A percentile compares a stretch with the other conserved stretches of the same genome.
phyloP scores from a whole-genome alignment of 2,329 filamentous ascomycete species.

The Dothideomycetes sp. region DNA sequence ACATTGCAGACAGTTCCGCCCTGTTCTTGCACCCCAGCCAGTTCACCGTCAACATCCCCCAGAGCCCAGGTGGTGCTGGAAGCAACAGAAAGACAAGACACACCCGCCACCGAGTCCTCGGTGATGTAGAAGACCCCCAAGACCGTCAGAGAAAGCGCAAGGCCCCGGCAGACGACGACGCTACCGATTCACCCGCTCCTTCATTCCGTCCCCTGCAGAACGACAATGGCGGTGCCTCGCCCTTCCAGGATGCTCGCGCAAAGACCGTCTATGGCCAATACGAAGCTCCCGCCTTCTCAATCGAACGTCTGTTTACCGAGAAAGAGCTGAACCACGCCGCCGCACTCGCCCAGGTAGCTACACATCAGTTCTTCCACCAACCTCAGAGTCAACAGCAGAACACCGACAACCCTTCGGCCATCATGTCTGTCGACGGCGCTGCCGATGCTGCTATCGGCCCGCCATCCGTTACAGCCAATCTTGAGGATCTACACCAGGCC shows the following conservation, averaged over 20 bases:
- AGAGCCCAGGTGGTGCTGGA: slow-evolving; percentile 51
- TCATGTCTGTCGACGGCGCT: slow-evolving; percentile 24
- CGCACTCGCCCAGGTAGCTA: slow-evolving; percentile 51
- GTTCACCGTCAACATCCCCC: slow-evolving; percentile 56
- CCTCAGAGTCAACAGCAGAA: slow-evolving; percentile 21
- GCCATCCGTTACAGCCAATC: slow-evolving; percentile 17
- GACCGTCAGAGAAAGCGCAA: slow-evolving; percentile 50
- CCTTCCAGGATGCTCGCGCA: slow-evolving; percentile 45
- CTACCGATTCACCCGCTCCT: slow-evolving; percentile 49
- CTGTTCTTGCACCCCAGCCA: slow-evolving; percentile 57
- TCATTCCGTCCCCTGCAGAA: slow-evolving; percentile 33
- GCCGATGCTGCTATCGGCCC: slow-evolving; percentile 18
- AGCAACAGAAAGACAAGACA: slow-evolving; percentile 55
- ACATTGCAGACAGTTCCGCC: slow-evolving; percentile 57
- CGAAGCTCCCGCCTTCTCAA: slow-evolving; percentile 49
- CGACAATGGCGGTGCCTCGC: slow-evolving; percentile 40
- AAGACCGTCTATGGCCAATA: slow-evolving; percentile 46
- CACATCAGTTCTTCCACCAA: slow-evolving; percentile 49
- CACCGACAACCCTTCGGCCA: slow-evolving; percentile 20
- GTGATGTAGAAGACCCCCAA: slow-evolving; percentile 31
- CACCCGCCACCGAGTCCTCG: slow-evolving; percentile 43
- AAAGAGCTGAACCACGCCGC: slow-evolving; percentile 56
- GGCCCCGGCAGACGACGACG: slow-evolving; percentile 44
- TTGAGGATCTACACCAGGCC: slow-evolving; percentile 18
- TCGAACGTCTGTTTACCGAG: slow-evolving; percentile 57